Conservation (phyloP, 768 basidiomycete species). For the Suillus discolor region DNA sequence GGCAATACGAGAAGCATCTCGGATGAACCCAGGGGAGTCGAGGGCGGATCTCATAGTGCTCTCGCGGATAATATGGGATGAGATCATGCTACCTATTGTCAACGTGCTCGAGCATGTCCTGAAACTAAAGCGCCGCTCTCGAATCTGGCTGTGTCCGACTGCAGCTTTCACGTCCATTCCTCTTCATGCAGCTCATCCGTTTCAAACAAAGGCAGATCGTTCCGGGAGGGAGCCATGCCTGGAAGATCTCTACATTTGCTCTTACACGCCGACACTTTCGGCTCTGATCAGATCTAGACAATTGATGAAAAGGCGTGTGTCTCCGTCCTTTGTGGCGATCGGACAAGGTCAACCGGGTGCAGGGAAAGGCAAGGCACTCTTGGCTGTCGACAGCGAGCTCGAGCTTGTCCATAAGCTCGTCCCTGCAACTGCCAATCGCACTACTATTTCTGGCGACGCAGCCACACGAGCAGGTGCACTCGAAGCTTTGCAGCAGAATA, state of each 20-base stretch:
- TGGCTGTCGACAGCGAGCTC: background rate
- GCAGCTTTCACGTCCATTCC: background rate
- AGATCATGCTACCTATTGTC: background rate
- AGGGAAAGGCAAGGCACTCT: background rate
- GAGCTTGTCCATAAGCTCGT: background rate
- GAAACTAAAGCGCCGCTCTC: background rate
- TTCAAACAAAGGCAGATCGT: background rate
- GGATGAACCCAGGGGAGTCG: background rate
- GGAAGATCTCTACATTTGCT: background rate
- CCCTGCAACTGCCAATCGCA: background rate
- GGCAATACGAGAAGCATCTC: background rate
- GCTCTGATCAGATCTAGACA: background rate
- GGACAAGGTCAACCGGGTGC: background rate
- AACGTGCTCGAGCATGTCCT: background rate
- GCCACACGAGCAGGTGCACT: constrained; percentile 20
- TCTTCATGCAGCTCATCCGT: background rate
- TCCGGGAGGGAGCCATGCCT: background rate
- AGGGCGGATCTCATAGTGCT: background rate
- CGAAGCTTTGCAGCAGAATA: constrained; percentile 17
- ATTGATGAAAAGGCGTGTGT: background rate
- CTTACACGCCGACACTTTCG: background rate
- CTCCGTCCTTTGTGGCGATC: background rate
- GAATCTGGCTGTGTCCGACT: background rate
- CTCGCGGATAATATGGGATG: background rate
- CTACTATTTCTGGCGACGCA: constrained; percentile 12